Evolutionary conservation across 2,329 filamentous ascomycete genomes (phyloP).

Genomic region (Trichoderma simmonsii): DNA sequence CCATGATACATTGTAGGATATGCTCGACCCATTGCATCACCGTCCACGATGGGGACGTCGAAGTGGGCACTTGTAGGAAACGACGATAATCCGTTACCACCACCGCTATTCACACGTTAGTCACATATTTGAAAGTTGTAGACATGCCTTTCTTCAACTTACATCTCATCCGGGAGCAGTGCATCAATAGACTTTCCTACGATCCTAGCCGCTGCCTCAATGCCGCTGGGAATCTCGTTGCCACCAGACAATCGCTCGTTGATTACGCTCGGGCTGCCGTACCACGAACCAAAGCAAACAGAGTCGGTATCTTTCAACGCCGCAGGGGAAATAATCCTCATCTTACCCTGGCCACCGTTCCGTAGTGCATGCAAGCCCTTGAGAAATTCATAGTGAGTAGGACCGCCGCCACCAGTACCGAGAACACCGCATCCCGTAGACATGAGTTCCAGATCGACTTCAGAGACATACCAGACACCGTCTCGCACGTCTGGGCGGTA

Average conservation of each 20-base stretch:
- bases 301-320: slow-evolving; percentile 37
- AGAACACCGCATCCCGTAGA: slow-evolving; percentile 36
- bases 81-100: slow-evolving; percentile 38
- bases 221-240: slow-evolving; percentile 36
- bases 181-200: slow-evolving; percentile 33
- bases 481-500: slow-evolving; percentile 33
- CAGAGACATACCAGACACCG: slow-evolving; percentile 37
- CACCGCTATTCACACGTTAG: slow-evolving; percentile 30
- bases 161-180: slow-evolving; percentile 39
- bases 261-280: slow-evolving; percentile 42
- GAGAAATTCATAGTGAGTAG: slow-evolving; percentile 43
- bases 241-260: slow-evolving; percentile 38
- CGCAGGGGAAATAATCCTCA: slow-evolving; percentile 40
- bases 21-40: slow-evolving; percentile 38
- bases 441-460: slow-evolving; percentile 36
- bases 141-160: slow-evolving; percentile 17
- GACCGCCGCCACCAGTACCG: slow-evolving; percentile 38
- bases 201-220: slow-evolving; percentile 35
- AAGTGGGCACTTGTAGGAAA: slow-evolving; percentile 35
- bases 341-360: slow-evolving; percentile 33
- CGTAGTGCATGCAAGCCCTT: slow-evolving; percentile 39
- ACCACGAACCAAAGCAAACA: slow-evolving; percentile 44
- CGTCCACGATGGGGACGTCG: slow-evolving; percentile 37
- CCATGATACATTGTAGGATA: slow-evolving; percentile 39
- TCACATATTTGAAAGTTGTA: neutral